Evolutionary conservation across 345 rosid species (phyloP).

Genomic region (Syzygium aromaticum): DNA sequence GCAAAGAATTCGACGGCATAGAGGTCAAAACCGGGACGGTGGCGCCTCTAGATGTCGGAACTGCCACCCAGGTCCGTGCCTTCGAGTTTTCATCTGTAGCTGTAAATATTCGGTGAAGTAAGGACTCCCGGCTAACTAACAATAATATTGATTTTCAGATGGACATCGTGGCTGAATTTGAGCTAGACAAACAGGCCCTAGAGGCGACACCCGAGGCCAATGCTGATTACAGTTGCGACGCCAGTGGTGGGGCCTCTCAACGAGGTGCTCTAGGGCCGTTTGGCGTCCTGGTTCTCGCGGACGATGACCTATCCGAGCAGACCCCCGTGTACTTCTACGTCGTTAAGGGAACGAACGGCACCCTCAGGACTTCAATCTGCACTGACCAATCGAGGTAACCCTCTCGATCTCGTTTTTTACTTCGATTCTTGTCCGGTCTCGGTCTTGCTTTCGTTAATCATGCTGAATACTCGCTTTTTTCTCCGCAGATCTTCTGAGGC

Average conservation of each 20-base stretch:
- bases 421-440: not conserved
- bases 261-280: constrained; percentile 87
- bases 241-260: constrained; percentile 40
- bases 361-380: constrained; percentile 65
- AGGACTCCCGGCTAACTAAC: not conserved
- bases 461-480: not conserved
- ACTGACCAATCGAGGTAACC: constrained; percentile 59
- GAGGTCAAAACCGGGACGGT: constrained; percentile 48
- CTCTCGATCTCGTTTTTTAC: not conserved
- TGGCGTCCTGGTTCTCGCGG: constrained; percentile 77
- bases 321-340: constrained; percentile 88
- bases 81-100: not conserved
- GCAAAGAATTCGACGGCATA: constrained; percentile 36
- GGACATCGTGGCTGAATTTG: constrained; percentile 62
- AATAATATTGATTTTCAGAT: constrained; percentile 20
- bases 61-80: constrained; percentile 55
- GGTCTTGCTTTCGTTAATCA: not conserved
- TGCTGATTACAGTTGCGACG: constrained; percentile 46
- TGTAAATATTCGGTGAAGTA: not conserved
- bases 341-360: constrained; percentile 43
- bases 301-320: constrained; percentile 43
- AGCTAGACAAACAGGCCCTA: constrained; percentile 43
- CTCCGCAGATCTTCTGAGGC: constrained; percentile 59
- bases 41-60: constrained; percentile 44
- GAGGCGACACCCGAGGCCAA: constrained; percentile 24